phyloP scores from a whole-genome alignment of 2,329 filamentous ascomycete species.

The Ascochyta pisi region DNA sequence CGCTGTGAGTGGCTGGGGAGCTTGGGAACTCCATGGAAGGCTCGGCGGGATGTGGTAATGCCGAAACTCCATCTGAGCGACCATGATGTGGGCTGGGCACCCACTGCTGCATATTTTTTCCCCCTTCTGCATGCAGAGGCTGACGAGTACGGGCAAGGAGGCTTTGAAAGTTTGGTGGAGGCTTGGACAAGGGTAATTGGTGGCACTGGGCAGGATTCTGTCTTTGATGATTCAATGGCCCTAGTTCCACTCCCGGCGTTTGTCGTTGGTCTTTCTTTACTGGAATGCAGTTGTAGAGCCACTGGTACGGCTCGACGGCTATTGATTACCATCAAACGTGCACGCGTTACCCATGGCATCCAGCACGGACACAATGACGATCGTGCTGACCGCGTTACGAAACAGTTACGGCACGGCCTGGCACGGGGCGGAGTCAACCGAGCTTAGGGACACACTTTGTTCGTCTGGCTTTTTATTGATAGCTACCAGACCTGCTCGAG shows the following conservation, averaged over 20 bases:
- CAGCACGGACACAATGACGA: conserved; percentile 34
- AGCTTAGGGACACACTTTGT: conserved; percentile 28
- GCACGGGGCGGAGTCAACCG: conserved; percentile 32
- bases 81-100: conserved; percentile 22
- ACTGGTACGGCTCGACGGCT: conserved; percentile 6
- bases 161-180: conserved; percentile 6
- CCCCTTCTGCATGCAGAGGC: conserved; percentile 12
- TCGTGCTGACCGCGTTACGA: conserved; percentile 35
- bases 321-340: conserved; percentile 12
- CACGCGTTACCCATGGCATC: conserved; percentile 25
- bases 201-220: conserved; percentile 4
- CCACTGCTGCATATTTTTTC: conserved; percentile 23
- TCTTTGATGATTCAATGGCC: conserved; percentile 5
- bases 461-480: conserved; percentile 32
- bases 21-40: conserved; percentile 1
- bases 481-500: conserved; percentile 26
- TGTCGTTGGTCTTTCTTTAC: not conserved
- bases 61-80: conserved; percentile 21
- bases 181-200: conserved; percentile 10
- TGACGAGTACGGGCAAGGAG: conserved; percentile 2
- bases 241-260: not conserved
- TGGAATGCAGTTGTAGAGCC: not conserved
- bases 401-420: conserved; percentile 35
- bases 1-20: conserved; percentile 14
- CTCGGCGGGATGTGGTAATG: conserved; percentile 24